Evolutionary conservation across 768 basidiomycete species (phyloP).

Genomic region (Mycena vulgaris): DNA sequence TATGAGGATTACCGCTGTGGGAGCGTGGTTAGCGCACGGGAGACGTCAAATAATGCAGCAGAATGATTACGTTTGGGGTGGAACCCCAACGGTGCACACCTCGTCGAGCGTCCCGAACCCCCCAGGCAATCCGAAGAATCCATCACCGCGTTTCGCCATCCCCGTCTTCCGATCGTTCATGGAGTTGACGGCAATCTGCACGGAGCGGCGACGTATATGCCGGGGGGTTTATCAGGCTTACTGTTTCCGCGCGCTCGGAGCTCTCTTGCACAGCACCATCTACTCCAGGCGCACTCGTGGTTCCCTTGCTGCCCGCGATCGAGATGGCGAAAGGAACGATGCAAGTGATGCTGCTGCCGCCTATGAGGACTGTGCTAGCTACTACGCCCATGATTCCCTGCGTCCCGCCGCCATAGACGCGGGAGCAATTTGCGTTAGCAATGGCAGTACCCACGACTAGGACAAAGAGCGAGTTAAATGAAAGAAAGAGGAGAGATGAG

Average conservation of each 20-base stretch:
- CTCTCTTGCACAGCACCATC: slow-evolving; percentile 34
- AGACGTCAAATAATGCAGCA: not conserved
- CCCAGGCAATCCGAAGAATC: slow-evolving; percentile 92
- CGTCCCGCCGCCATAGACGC: too few species aligned
- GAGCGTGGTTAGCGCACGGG: not conserved
- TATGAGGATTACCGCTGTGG: slow-evolving; percentile 87
- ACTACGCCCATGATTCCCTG: too few species aligned
- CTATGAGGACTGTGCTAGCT: too few species aligned
- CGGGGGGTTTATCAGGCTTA: not conserved
- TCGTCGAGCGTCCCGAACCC: slow-evolving; percentile 98
- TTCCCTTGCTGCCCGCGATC: too few species aligned
- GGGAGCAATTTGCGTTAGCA: too few species aligned
- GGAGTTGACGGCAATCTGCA: slow-evolving; percentile 74
- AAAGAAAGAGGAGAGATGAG: too few species aligned
- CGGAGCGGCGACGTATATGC: not conserved
- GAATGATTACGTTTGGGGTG: slow-evolving; percentile 83
- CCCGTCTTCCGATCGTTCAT: slow-evolving; percentile 95
- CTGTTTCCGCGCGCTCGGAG: slow-evolving; percentile 43
- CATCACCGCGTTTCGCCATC: slow-evolving; percentile 87
- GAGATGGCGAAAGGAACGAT: too few species aligned
- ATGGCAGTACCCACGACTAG: too few species aligned
- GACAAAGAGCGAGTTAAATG: too few species aligned
- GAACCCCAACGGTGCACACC: slow-evolving; percentile 54
- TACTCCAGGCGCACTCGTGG: slow-evolving; percentile 45
- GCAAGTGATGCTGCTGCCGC: too few species aligned